Percentiles rank a stretch among this genome's conserved stretches.
Evolutionary conservation across 1,139 yeast species (phyloP).

Genomic region (Saccharomyces hybrid): DNA sequence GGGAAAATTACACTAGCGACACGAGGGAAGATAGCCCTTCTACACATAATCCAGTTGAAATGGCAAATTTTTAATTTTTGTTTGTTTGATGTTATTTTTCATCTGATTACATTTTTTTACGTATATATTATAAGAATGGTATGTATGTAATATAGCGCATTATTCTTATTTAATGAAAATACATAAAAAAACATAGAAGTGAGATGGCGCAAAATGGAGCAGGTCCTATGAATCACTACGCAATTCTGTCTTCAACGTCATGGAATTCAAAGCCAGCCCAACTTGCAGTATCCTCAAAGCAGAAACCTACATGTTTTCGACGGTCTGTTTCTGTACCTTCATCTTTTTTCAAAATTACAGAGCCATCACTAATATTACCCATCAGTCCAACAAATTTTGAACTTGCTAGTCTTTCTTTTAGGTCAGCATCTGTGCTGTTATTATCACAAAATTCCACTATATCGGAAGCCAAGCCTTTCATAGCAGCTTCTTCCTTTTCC

Average conservation of each 20-base stretch:
- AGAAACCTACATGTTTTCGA: constrained; percentile 4
- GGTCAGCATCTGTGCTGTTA: neutral
- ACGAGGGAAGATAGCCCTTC: neutral
- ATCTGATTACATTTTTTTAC: neutral
- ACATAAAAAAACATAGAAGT: neutral
- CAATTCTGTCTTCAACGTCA: neutral
- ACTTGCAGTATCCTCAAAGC: neutral
- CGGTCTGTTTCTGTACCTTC: neutral
- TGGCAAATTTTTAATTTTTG: constrained; percentile 8
- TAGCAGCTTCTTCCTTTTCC: neutral
- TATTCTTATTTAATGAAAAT: neutral
- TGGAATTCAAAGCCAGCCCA: neutral
- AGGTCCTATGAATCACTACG: neutral
- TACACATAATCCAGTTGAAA: constrained; percentile 9
- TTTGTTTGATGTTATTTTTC: neutral
- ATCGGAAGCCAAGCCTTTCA: constrained; percentile 15
- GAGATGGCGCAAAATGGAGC: neutral
- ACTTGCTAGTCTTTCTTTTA: constrained; percentile 3
- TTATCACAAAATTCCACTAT: constrained; percentile 17
- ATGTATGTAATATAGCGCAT: constrained; percentile 6
- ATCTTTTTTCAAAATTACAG: neutral
- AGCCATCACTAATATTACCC: constrained; percentile 1
- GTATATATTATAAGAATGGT: constrained; percentile 1
- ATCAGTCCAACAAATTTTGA: constrained; percentile 2
- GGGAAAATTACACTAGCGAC: constrained; percentile 3